phyloP scores from a whole-genome alignment of 441 rosid genomes.

The Flueggea neowawraea region DNA sequence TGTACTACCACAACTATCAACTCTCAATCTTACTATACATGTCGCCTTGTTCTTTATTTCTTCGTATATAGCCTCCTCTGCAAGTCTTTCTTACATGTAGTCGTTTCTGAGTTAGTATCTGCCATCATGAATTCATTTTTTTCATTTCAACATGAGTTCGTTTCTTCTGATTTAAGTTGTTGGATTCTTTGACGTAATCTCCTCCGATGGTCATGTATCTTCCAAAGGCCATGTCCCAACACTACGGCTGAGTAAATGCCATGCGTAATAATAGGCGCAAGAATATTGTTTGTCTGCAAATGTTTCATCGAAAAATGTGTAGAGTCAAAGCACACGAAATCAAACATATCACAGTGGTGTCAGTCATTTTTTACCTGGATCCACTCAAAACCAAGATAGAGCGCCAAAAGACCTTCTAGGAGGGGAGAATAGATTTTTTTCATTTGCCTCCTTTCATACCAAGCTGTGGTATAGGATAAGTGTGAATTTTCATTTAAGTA shows the following conservation, averaged over 20 bases:
- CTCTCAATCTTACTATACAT: too few species aligned
- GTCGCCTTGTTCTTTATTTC: too few species aligned
- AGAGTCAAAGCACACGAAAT: neutral
- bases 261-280: constrained; percentile 85
- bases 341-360: neutral
- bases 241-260: constrained; percentile 87
- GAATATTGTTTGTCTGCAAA: constrained; percentile 74
- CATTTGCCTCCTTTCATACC: constrained; percentile 98
- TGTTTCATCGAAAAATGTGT: constrained; percentile 4
- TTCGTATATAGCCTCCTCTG: too few species aligned
- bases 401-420: constrained; percentile 86
- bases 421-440: constrained; percentile 94
- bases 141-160: constrained; percentile 4
- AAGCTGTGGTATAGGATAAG: constrained; percentile 40
- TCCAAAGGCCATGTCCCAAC: constrained; percentile 88
- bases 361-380: constrained; percentile 48
- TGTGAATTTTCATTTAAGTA: neutral
- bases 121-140: too few species aligned
- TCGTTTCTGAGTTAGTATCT: too few species aligned
- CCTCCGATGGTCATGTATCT: constrained; percentile 76
- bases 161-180: constrained; percentile 50
- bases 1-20: too few species aligned
- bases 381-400: constrained; percentile 95
- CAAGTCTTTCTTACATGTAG: too few species aligned
- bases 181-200: constrained; percentile 64